Percentiles rank a stretch among this genome's conserved stretches.
phyloP scores from a whole-genome alignment of 176 grass and related monocot species.

The Carex scoparia region DNA sequence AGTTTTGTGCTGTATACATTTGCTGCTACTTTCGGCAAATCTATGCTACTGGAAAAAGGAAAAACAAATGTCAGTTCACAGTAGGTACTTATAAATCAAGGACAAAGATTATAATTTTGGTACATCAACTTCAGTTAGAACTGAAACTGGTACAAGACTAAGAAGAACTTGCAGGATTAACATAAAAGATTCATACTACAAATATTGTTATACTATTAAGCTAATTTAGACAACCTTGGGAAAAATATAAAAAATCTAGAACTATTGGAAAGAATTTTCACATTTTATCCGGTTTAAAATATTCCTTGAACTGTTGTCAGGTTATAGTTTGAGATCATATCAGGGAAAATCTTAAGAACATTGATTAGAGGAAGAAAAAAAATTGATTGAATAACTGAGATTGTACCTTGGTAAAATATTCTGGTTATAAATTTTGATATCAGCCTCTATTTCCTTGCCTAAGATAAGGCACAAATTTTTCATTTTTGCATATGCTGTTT shows the following conservation, averaged over 20 bases:
- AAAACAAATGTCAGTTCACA: neutral
- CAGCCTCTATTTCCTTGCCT: constrained; percentile 87
- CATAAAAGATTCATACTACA: neutral
- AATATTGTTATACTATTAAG: neutral
- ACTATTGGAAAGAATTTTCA: constrained; percentile 18
- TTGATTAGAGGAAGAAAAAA: neutral
- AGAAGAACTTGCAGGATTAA: neutral
- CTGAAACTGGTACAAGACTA: neutral
- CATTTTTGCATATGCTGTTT: constrained; percentile 93
- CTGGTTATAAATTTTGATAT: constrained; percentile 93
- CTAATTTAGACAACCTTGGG: too few relatives aligned
- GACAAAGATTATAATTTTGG: neutral
- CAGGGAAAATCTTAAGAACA: neutral
- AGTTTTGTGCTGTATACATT: constrained; percentile 80
- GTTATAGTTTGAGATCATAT: neutral
- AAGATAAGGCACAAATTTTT: constrained; percentile 78
- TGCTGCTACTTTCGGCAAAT: constrained; percentile 92
- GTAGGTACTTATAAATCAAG: too few relatives aligned
- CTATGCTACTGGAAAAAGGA: constrained; percentile 59
- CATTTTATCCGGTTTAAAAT: neutral
- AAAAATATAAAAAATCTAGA: too few relatives aligned
- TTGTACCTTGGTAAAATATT: constrained; percentile 89
- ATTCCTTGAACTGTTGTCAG: neutral
- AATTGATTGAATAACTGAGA: neutral
- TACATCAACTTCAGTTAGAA: neutral